Conservation (phyloP, 257 asterid genomes). For the Solanum chmielewskii region DNA sequence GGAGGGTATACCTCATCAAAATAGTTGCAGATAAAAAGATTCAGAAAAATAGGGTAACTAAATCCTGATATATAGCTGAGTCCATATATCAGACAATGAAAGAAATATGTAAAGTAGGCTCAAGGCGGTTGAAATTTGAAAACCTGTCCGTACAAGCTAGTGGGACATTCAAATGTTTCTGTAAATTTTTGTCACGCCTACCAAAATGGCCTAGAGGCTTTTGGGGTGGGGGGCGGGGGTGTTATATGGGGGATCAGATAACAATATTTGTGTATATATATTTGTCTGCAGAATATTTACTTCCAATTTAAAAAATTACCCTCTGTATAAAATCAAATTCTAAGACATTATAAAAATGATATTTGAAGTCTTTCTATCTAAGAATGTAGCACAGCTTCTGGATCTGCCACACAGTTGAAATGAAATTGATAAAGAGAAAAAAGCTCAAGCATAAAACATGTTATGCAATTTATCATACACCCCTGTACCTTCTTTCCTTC, state of each 20-base stretch:
- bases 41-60: background rate
- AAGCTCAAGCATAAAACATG: background rate
- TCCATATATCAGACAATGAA: background rate
- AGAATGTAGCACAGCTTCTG: background rate
- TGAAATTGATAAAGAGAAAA: background rate
- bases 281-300: background rate
- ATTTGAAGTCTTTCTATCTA: background rate
- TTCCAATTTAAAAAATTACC: background rate
- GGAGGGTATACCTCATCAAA: background rate
- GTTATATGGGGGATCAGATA: background rate
- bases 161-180: background rate
- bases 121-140: background rate
- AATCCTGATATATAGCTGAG: background rate
- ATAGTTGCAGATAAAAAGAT: background rate
- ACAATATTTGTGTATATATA: background rate
- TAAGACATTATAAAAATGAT: background rate
- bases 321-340: background rate
- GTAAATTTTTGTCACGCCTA: background rate
- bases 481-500: slow-evolving; percentile 21
- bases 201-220: background rate
- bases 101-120: background rate
- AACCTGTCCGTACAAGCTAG: background rate
- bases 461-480: background rate
- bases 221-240: too few relatives aligned
- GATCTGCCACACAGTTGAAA: background rate